Conservation (phyloP, 768 basidiomycete genomes). For the Pulveroboletus sp. region DNA sequence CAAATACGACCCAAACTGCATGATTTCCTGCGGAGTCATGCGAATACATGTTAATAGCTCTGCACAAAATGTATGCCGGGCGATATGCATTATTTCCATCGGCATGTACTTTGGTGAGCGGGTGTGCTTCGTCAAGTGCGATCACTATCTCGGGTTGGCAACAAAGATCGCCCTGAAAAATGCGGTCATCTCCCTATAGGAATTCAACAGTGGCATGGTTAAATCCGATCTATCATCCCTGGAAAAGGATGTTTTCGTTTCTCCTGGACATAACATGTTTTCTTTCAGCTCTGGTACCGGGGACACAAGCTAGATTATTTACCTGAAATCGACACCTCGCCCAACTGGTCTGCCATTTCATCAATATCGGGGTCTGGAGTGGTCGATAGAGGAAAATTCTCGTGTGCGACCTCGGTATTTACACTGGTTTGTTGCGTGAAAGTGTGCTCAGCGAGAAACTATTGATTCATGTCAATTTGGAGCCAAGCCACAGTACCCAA, state of each 20-base stretch:
- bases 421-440: too few relatives aligned
- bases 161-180: neutral
- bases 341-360: neutral
- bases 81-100: too few relatives aligned
- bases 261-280: too few relatives aligned
- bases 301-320: neutral
- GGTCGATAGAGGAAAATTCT: too few relatives aligned
- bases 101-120: neutral
- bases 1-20: neutral
- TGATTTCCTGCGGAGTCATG: neutral
- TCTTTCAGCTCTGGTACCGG: too few relatives aligned
- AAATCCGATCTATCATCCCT: neutral
- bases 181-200: neutral
- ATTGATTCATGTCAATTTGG: neutral
- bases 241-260: too few relatives aligned
- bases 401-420: too few relatives aligned
- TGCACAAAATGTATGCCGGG: neutral
- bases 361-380: neutral
- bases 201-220: neutral
- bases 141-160: neutral
- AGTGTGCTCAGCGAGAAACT: neutral
- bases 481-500: rapidly evolving
- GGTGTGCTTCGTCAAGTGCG: neutral
- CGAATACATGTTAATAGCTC: neutral
- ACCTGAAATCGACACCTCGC: neutral